Percentiles rank a stretch among this genome's conserved stretches.
Conservation (phyloP, 2,329 filamentous ascomycete genomes). For the Fusarium mundagurra region DNA sequence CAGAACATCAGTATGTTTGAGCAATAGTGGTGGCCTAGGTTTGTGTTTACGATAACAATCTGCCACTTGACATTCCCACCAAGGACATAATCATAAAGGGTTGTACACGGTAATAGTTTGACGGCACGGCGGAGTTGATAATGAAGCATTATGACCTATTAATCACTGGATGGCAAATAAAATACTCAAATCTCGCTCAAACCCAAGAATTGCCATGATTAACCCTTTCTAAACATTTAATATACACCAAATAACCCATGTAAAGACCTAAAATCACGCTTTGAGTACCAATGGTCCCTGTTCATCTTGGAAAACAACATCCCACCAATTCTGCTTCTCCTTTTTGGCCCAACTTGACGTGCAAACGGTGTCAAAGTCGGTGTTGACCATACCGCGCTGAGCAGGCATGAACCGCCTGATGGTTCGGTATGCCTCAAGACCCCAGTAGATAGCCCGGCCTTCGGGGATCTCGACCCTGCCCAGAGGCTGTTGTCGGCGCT, state of each 20-base stretch:
- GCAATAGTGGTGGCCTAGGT: background rate
- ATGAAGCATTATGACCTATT: background rate
- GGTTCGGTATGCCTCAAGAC: conserved; percentile 17
- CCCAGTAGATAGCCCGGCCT: conserved; percentile 26
- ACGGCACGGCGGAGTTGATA: too few species aligned
- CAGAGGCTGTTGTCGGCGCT: conserved; percentile 12
- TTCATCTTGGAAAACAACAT: conserved; percentile 15
- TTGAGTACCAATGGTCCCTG: conserved; percentile 1
- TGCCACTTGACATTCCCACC: background rate
- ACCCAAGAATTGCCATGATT: background rate
- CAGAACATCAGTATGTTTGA: background rate
- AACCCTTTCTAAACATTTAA: background rate
- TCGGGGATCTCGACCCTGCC: background rate
- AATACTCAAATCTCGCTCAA: background rate
- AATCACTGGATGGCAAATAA: background rate
- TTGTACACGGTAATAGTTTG: too few species aligned
- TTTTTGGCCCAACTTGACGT: conserved; percentile 18
- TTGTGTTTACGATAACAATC: background rate
- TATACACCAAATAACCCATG: background rate
- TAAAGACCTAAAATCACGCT: background rate
- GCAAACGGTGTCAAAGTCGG: conserved; percentile 6
- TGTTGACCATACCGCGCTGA: background rate
- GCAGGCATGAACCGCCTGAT: conserved; percentile 18
- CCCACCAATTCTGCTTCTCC: conserved; percentile 25
- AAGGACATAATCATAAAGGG: too few species aligned